Base-by-base conservation (phyloP, 441 rosid genomes). In the Jatropha multifida region DNA sequence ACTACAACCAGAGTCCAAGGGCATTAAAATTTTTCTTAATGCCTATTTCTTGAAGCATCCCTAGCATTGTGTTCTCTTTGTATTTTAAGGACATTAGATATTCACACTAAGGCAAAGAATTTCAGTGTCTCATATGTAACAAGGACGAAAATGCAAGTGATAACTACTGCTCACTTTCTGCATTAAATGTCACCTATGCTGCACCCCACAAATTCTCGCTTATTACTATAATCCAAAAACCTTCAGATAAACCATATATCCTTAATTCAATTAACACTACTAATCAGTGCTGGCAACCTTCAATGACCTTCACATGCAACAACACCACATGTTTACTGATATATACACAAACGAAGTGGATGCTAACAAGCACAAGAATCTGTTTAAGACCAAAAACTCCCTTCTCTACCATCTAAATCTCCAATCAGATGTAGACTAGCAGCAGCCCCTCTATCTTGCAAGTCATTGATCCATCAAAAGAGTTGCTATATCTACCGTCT, bases 151-250 rank as follows among this genome's bases (percentile, higher is more conserved):
- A 23, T 23, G n/a, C 48, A 69, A 37, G 2, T 2, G 37, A 27
- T 37, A 37, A 41, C 27, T 55, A 65, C 23, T n/a, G 10, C 49
- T 52, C 42, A 38, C 54, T 65, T 74, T 17, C 61, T 51, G 51
- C 51, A 54, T 14, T 27, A 59, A 26, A 26, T 58, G 7, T 44
- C 55, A 66, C 15, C 38, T 66, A 15, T 59, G 20, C 65, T 4
- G 27, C 65, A 14, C 12, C 27, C 15, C 1, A 5, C 10, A 26
- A 14, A n/a, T 3, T 38, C 41, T 8, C 54, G 55, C 4, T 20
- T 26, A 51, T 40, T 64, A 61, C 48, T 12, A 65, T 40, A n/a
- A 52, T 73, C 38, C 55, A n/a, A 37, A 37, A 13, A 62, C 71
- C 54, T 55, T 41, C 40, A 20, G 13, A 66, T 54, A 9, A 74